phyloP scores from a whole-genome alignment of 2,329 filamentous ascomycete species.

The Claviceps spartinae region DNA sequence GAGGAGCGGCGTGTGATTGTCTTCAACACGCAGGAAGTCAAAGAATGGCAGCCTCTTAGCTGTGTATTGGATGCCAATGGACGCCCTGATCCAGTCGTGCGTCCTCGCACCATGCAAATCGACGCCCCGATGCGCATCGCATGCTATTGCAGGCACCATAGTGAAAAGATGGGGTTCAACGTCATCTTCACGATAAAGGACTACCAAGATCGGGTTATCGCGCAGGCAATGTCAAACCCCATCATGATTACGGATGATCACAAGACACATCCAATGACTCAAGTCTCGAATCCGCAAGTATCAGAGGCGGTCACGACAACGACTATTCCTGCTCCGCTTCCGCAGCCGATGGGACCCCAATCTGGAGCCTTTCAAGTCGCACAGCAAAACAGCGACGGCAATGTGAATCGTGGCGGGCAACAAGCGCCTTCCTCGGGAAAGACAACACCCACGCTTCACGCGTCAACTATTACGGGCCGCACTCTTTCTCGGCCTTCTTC shows the following conservation, averaged over 20 bases:
- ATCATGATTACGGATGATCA: conserved; percentile 98
- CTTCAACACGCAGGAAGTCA: conserved; percentile 80
- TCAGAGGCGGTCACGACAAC: conserved; percentile 15
- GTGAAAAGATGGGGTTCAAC: conserved; percentile 80
- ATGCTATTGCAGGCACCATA: conserved; percentile 91
- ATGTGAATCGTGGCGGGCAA: conserved; percentile 35
- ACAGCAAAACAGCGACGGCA: conserved; percentile 50
- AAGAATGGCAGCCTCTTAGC: conserved; percentile 61
- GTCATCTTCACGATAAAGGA: conserved; percentile 95
- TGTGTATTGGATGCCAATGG: conserved; percentile 32
- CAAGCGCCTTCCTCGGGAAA: conserved; percentile 18
- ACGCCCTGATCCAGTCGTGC: conserved; percentile 31
- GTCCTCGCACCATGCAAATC: conserved; percentile 56
- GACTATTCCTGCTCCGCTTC: conserved; percentile 9
- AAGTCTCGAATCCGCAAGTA: conserved; percentile 15
- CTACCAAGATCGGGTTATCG: conserved; percentile 58
- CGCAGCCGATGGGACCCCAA: conserved; percentile 8
- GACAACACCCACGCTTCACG: conserved; percentile 17
- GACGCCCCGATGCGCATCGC: conserved; percentile 90
- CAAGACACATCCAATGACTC: conserved; percentile 54
- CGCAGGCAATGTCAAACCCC: conserved; percentile 72
- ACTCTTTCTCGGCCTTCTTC: conserved; percentile 60
- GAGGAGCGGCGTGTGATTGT: conserved; percentile 74
- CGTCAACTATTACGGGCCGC: conserved; percentile 11
- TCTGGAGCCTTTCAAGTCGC: conserved; percentile 32